Base-by-base conservation (phyloP, 2,329 filamentous ascomycete species). In the Boeremia exigua region DNA sequence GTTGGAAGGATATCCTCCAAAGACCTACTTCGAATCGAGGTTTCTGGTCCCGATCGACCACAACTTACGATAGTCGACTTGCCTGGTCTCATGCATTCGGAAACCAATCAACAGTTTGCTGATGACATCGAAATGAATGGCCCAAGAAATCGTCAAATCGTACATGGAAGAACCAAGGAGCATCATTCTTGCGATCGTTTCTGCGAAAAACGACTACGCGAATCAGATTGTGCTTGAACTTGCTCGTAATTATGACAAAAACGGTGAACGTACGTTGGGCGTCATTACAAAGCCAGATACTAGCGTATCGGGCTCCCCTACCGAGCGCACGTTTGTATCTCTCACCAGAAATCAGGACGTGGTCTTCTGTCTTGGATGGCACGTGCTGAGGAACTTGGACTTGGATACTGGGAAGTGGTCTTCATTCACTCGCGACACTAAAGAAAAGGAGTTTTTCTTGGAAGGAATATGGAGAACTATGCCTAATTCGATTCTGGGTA, bases 41-140 rank as follows among this genome's bases (percentile, higher is more conserved):
- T 74, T 10, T 60, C 59, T 29, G 75, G 72, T 7, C 71, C 67
- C 12, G 61, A 72, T 29, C 60, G 70, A 6, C 75, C 76, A 1
- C 79, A 80, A 1, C 69, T 86, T 9, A 85, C 80, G 0, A 70
- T 86, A 0, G 82, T 86, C 10, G 84, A 86, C 56, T 75, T 86
- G 4, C 83, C 84, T 0, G 83, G 83, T 1, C 70, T 87, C 7
- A 82, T 86, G 46, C 47, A 50, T 11, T 43, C 38, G 11, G 77
- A 81, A 29, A 76, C 77, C 0, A 72, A 78, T n/a, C 80, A 75
- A n/a, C 78, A 78, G 33, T 69, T 78, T 1, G 71, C 70, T 3
- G 77, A n/a, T n/a, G n/a, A n/a, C n/a, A n/a, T 79, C 1, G 68
- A 77, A n/a, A n/a, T n/a, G n/a, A 2, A 57, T 80, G 1, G 80